These are phyloP conservation scores for Hemileia vastatrix DNA, from an alignment of 1,284 basidiomycete genomes.

Conservation along the genomic window DNA sequence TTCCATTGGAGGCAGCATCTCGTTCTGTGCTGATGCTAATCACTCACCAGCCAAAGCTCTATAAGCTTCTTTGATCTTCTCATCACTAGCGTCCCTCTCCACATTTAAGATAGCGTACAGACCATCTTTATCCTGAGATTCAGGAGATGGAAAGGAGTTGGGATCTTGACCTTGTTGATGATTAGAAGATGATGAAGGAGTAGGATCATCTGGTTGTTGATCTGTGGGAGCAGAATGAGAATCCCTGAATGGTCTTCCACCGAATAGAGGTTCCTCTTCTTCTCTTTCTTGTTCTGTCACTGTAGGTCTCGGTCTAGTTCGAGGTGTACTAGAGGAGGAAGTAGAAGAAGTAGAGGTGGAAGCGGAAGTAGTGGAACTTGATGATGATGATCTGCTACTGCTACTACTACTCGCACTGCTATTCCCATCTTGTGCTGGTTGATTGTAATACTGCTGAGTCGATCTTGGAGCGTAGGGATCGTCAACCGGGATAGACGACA, in stretches of 20 bases:
- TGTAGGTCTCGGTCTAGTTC: neutral
- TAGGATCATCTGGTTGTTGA: too few relatives aligned
- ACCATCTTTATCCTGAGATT: too few relatives aligned
- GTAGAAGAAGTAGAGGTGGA: neutral
- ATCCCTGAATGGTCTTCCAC: slow-evolving; percentile 37
- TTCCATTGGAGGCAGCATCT: too few relatives aligned
- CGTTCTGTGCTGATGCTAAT: too few relatives aligned
- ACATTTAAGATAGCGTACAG: slow-evolving; percentile 63
- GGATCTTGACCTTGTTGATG: too few relatives aligned
- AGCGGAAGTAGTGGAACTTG: neutral
- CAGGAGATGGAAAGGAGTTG: too few relatives aligned
- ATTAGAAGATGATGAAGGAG: too few relatives aligned
- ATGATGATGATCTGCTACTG: neutral
- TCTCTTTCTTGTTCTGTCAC: slow-evolving; percentile 6
- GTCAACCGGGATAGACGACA: neutral
- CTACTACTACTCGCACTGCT: neutral
- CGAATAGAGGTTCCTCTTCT: slow-evolving; percentile 37
- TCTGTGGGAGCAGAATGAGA: slow-evolving; percentile 23
- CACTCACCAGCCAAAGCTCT: slow-evolving; percentile 53
- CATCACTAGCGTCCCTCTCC: slow-evolving; percentile 54
- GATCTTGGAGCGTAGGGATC: neutral
- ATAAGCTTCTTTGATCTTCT: slow-evolving; percentile 64
- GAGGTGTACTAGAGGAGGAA: neutral
- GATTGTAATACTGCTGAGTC: neutral
- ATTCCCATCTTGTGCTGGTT: neutral